Conservation (phyloP, 352 stramenopile species). For the Globisporangium irregulare region DNA sequence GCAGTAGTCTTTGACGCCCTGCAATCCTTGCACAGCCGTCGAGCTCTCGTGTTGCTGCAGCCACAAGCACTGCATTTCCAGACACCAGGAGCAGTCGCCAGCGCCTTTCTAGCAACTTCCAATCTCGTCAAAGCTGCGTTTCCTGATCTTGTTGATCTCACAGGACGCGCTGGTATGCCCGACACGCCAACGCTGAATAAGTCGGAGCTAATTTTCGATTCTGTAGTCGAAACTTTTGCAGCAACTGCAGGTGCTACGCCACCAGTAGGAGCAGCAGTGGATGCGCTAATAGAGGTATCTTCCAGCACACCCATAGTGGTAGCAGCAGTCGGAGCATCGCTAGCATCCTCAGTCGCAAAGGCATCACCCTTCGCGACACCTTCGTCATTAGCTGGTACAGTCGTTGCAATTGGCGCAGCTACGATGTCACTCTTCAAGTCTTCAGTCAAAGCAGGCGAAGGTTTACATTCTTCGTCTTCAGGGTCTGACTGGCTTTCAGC, state of each 20-base stretch:
- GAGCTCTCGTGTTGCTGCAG: constrained; percentile 46
- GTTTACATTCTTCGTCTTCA: constrained; percentile 20
- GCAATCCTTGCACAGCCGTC: constrained; percentile 51
- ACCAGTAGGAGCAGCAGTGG: neutral
- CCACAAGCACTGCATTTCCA: constrained; percentile 57
- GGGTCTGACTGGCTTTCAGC: constrained; percentile 34
- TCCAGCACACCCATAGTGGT: neutral
- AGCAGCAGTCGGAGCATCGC: neutral
- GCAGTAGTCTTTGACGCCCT: constrained; percentile 23
- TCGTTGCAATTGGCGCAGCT: neutral
- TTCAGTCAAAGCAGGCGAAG: neutral
- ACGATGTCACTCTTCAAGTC: constrained; percentile 9
- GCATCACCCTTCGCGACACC: neutral
- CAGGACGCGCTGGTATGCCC: neutral
- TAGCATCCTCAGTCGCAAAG: neutral
- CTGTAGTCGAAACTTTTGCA: neutral
- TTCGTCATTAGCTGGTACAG: neutral
- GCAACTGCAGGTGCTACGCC: too few relatives aligned
- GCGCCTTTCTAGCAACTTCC: neutral
- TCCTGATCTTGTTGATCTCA: constrained; percentile 9
- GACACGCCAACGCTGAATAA: constrained; percentile 17
- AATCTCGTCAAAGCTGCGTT: constrained; percentile 16
- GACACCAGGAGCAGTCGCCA: constrained; percentile 16
- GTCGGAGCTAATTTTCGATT: constrained; percentile 9
- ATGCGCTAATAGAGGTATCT: neutral